phyloP scores from a whole-genome alignment of 768 basidiomycete species.

The Mycena albidolilacea region DNA sequence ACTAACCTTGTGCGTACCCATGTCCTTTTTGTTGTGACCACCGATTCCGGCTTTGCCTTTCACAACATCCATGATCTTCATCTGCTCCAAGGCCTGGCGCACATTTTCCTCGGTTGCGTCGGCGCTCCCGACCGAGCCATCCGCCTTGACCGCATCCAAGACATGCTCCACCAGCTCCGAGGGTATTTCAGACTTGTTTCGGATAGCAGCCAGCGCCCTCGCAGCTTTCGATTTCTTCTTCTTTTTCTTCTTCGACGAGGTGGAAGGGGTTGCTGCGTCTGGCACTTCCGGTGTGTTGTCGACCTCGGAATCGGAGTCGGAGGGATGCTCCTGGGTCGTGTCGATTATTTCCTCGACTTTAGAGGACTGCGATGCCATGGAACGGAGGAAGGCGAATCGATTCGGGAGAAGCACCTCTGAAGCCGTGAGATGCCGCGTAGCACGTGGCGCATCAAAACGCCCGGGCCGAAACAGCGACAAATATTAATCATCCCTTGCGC shows the following conservation, averaged over 20 bases:
- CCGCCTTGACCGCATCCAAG: constrained; percentile 74
- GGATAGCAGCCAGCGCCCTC: constrained; percentile 65
- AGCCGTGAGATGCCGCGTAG: no score
- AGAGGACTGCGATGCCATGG: constrained; percentile 40
- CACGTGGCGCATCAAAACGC: no score
- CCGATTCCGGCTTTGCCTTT: constrained; percentile 86
- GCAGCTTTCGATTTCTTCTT: constrained; percentile 86
- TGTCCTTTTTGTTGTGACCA: constrained; percentile 83
- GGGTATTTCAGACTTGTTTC: constrained; percentile 67
- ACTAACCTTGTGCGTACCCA: constrained; percentile 90
- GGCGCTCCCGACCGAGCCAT: constrained; percentile 60
- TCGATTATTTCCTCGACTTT: constrained; percentile 46
- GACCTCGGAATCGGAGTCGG: constrained; percentile 36
- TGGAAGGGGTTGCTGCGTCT: constrained; percentile 52
- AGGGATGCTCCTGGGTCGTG: constrained; percentile 38
- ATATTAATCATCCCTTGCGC: no score
- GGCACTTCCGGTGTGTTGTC: constrained; percentile 25
- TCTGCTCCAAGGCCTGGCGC: constrained; percentile 65
- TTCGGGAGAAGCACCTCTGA: no score
- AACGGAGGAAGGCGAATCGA: not conserved
- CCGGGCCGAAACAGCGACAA: no score
- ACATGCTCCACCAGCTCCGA: constrained; percentile 77
- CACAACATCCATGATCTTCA: constrained; percentile 90
- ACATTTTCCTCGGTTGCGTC: constrained; percentile 56
- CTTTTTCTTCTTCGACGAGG: constrained; percentile 78